A percentile compares a stretch with the other conserved stretches of the same genome.
phyloP scores from a whole-genome alignment of 2,329 filamentous ascomycete genomes.

The Lecanicillium sp. region DNA sequence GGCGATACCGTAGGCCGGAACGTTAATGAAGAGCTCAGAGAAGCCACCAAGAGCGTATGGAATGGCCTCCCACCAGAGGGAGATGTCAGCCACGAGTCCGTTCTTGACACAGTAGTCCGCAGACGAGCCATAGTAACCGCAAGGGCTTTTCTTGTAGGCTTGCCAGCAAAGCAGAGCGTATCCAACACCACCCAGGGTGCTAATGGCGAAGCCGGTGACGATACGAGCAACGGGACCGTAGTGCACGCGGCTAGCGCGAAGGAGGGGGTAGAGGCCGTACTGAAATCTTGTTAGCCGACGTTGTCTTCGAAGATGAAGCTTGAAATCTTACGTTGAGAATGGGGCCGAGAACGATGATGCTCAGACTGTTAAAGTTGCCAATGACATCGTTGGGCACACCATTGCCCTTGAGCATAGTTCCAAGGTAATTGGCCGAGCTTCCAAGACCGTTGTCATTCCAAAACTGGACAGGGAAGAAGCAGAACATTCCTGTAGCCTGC shows the following conservation, averaged over 20 bases:
- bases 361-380: conserved; percentile 52
- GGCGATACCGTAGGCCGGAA: conserved; percentile 42
- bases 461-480: conserved; percentile 35
- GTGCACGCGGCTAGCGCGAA: conserved; percentile 44
- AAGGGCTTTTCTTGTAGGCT: conserved; percentile 51
- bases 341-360: conserved; percentile 44
- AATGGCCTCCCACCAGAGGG: conserved; percentile 21
- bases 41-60: conserved; percentile 24
- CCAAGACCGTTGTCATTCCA: conserved; percentile 36
- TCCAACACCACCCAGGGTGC: conserved; percentile 46
- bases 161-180: conserved; percentile 51
- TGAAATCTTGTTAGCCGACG: neutral
- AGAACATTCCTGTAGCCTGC: conserved; percentile 35
- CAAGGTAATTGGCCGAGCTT: conserved; percentile 30
- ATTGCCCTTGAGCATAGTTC: conserved; percentile 38
- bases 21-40: conserved; percentile 25
- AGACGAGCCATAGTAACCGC: conserved; percentile 27
- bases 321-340: conserved; percentile 20
- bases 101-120: conserved; percentile 19
- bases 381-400: conserved; percentile 57
- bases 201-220: conserved; percentile 49
- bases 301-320: neutral
- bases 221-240: conserved; percentile 55
- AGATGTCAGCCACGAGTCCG: conserved; percentile 21
- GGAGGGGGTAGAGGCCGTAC: conserved; percentile 46